These are phyloP conservation scores for Dillenia turbinata DNA, from an alignment of 164 flowering plant species.

Conservation along the genomic window DNA sequence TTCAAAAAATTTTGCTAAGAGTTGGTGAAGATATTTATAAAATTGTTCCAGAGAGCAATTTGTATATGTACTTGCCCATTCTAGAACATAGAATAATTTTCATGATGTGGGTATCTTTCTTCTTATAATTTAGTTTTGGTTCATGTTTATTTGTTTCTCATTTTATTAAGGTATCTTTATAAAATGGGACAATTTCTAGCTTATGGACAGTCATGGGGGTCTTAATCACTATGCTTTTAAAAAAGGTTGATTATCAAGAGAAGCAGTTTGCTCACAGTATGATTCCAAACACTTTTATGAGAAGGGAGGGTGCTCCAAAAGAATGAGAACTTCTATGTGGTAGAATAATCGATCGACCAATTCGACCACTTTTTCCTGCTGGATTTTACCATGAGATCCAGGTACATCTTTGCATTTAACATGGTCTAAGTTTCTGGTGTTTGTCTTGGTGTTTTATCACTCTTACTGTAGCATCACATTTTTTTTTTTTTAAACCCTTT, in stretches of 20 bases:
- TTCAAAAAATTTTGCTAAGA: too few relatives aligned
- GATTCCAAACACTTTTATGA: conserved; percentile 83
- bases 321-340: conserved; percentile 95
- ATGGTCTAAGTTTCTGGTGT: neutral
- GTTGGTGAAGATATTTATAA: too few relatives aligned
- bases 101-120: too few relatives aligned
- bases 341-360: conserved; percentile 87
- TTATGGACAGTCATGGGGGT: neutral
- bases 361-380: conserved; percentile 89
- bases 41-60: too few relatives aligned
- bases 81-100: too few relatives aligned
- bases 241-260: conserved; percentile 97
- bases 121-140: too few relatives aligned
- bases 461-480: neutral
- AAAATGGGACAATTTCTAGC: too few relatives aligned
- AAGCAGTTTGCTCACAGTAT: conserved; percentile 94
- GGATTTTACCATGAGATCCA: conserved; percentile 95
- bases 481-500: conserved; percentile 3
- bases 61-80: too few relatives aligned
- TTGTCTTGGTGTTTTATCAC: neutral
- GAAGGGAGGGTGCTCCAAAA: conserved; percentile 97
- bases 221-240: conserved; percentile 11
- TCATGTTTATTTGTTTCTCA: too few relatives aligned
- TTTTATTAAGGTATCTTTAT: too few relatives aligned
- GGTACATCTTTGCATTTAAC: conserved; percentile 33